Evolutionary conservation across 768 basidiomycete genomes (phyloP).

Genomic region (Auricularia heimuer): DNA sequence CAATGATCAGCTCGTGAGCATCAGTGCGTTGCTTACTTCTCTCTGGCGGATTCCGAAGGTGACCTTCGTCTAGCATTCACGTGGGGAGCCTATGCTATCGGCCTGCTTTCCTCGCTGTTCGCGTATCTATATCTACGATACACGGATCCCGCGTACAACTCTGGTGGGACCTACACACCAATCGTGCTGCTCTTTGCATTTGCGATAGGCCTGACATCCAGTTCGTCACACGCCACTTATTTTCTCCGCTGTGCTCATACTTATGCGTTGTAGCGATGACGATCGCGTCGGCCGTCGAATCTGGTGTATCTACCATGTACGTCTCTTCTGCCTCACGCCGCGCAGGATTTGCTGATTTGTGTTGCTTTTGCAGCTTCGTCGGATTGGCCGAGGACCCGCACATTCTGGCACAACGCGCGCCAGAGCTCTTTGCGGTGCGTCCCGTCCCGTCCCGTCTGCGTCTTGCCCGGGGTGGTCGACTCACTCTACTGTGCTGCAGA

Average conservation of each 20-base stretch:
- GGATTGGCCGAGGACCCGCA: slow-evolving; percentile 79
- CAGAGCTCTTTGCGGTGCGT: no score
- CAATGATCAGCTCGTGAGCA: slow-evolving; percentile 73
- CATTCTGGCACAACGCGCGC: slow-evolving; percentile 41
- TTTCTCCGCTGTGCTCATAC: not conserved
- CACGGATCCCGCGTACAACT: slow-evolving; percentile 67
- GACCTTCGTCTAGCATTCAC: slow-evolving; percentile 23
- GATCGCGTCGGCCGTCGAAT: slow-evolving; percentile 65
- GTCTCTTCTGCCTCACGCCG: slow-evolving; percentile 11
- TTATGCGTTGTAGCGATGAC: slow-evolving; percentile 37
- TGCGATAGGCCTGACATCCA: slow-evolving; percentile 65
- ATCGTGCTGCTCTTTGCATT: slow-evolving; percentile 72
- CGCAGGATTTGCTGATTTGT: not conserved
- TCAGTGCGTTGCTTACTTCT: slow-evolving; percentile 40
- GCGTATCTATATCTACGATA: slow-evolving; percentile 73
- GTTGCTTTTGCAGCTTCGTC: slow-evolving; percentile 47
- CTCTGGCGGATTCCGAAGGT: not conserved
- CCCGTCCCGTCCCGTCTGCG: no score
- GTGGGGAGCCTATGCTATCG: slow-evolving; percentile 73
- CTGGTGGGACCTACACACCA: slow-evolving; percentile 64
- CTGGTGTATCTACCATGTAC: slow-evolving; percentile 81
- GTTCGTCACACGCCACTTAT: slow-evolving; percentile 32
- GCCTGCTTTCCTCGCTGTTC: slow-evolving; percentile 65
- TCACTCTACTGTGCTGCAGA: not conserved
- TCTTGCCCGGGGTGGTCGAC: no score